Percentiles rank a stretch among this genome's conserved stretches.
Evolutionary conservation across 2,329 filamentous ascomycete species (phyloP).

Genomic region (Alternaria postmessia): DNA sequence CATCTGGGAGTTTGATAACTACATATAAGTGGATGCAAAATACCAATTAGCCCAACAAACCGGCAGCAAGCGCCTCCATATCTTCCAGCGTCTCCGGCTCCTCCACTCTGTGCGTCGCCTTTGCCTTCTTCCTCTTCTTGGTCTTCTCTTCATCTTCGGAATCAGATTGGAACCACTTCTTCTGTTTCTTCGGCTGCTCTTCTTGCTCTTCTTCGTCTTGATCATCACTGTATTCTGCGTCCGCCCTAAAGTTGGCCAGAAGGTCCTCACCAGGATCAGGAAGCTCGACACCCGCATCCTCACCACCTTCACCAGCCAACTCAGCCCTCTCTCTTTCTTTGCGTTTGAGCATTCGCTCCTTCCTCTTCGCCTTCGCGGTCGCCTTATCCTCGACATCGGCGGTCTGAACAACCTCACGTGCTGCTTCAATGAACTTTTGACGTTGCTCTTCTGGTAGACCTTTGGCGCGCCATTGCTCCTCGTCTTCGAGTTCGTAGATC

Average conservation of each 20-base stretch:
- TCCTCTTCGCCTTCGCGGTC: conserved; percentile 77
- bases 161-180: conserved; percentile 82
- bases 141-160: conserved; percentile 60
- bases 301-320: conserved; percentile 23
- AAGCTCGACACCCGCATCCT: conserved; percentile 35
- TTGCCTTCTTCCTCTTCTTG: conserved; percentile 55
- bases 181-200: conserved; percentile 68
- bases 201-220: conserved; percentile 54
- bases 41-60: conserved; percentile 62
- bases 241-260: conserved; percentile 55
- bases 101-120: conserved; percentile 65
- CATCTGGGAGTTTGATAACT: neutral
- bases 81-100: conserved; percentile 83
- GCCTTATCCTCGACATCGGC: conserved; percentile 87
- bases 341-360: conserved; percentile 76
- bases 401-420: conserved; percentile 73
- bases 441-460: conserved; percentile 81
- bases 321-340: conserved; percentile 71
- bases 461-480: conserved; percentile 77
- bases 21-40: neutral
- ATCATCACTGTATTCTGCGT: conserved; percentile 50
- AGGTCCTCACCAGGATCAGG: conserved; percentile 49
- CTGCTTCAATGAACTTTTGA: conserved; percentile 77
- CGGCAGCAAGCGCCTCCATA: conserved; percentile 77
- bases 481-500: conserved; percentile 86